Percentiles rank a stretch among this genome's conserved stretches.
phyloP scores from a whole-genome alignment of 352 stramenopile genomes.

The Globisporangium orthogonon region DNA sequence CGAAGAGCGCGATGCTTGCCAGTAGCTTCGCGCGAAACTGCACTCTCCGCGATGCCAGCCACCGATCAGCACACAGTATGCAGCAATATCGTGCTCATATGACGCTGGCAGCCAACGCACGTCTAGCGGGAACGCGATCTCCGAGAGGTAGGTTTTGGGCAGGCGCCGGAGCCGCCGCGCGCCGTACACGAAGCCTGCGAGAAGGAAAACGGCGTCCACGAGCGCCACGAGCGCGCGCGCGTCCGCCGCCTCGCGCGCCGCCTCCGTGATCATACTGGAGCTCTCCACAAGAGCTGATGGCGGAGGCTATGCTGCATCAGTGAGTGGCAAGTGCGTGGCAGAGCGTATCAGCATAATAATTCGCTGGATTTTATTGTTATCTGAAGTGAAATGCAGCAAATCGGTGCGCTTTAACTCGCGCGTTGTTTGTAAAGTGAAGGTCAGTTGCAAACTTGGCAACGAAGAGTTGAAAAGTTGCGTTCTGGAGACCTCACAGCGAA shows the following conservation, averaged over 20 bases:
- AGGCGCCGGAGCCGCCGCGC: conserved; percentile 40
- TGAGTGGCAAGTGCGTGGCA: background rate
- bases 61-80: too few relatives aligned
- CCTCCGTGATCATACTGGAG: background rate
- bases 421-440: too few relatives aligned
- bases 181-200: conserved; percentile 46
- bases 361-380: background rate
- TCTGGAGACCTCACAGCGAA: too few relatives aligned
- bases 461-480: too few relatives aligned
- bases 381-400: background rate
- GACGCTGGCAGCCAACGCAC: conserved; percentile 20
- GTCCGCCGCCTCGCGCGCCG: conserved; percentile 7
- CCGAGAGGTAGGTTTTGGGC: conserved; percentile 71
- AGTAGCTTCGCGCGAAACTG: conserved; percentile 62
- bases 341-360: background rate
- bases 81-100: too few relatives aligned
- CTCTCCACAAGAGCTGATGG: background rate
- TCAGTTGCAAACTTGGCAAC: too few relatives aligned
- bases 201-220: conserved; percentile 37
- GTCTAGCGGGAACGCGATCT: conserved; percentile 69
- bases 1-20: conserved; percentile 38
- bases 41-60: background rate
- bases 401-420: too few relatives aligned
- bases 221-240: conserved; percentile 8
- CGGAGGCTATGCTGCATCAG: background rate